Evolutionary conservation across 2,329 filamentous ascomycete species (phyloP).

Genomic region (Monilinia vaccinii-corymbosi): DNA sequence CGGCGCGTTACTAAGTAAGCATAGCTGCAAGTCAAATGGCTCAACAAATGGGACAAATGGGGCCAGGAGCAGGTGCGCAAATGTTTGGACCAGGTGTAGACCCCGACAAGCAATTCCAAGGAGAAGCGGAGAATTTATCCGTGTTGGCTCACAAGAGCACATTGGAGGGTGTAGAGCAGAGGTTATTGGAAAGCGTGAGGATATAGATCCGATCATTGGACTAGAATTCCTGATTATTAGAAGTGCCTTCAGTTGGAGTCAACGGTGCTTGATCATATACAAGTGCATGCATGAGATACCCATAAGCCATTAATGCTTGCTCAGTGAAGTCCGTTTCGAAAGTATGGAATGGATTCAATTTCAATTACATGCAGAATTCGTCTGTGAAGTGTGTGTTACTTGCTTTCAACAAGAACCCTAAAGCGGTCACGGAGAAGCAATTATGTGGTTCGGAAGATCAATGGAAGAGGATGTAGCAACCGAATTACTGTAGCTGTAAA

Average conservation of each 20-base stretch:
- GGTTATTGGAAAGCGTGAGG: conserved; percentile 51
- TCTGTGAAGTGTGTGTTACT: neutral
- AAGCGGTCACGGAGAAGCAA: rapidly evolving
- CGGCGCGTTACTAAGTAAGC: conserved; percentile 6
- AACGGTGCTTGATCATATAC: neutral
- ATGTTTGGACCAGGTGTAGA: conserved; percentile 91
- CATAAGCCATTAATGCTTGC: neutral
- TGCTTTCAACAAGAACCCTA: neutral
- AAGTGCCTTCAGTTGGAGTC: neutral
- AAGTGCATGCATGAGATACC: neutral
- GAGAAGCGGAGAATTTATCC: conserved; percentile 89
- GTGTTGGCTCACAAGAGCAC: conserved; percentile 92
- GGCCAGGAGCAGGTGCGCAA: conserved; percentile 50
- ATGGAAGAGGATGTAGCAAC: neutral
- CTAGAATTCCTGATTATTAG: neutral
- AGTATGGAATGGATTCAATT: neutral
- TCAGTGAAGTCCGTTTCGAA: neutral
- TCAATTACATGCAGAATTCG: neutral
- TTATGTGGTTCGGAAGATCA: neutral
- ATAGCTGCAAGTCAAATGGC: conserved; percentile 84
- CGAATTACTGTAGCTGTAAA: no score
- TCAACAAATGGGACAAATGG: conserved; percentile 72
- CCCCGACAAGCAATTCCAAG: conserved; percentile 88
- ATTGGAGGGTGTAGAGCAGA: conserved; percentile 77
- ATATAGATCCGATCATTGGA: conserved; percentile 10